A percentile compares a stretch with the other conserved stretches of the same genome.
Conservation (phyloP, 495 filamentous ascomycete species). For the Evernia prunastri region DNA sequence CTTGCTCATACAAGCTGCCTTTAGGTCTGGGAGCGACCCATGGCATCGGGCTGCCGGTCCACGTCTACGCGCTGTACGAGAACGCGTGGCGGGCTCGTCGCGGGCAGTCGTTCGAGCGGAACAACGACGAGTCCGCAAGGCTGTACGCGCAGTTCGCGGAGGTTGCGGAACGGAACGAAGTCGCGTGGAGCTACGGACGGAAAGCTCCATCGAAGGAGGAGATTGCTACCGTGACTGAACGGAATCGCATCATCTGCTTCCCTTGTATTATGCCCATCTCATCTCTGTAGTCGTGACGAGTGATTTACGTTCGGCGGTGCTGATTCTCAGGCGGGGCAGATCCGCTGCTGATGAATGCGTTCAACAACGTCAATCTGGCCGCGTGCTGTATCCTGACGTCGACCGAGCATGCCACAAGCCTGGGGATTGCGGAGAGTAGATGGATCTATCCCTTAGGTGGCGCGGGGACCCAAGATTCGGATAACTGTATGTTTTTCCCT, state of each 20-base stretch:
- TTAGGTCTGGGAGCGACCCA: constrained; percentile 41
- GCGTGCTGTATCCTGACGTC: constrained; percentile 49
- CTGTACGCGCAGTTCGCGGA: constrained; percentile 46
- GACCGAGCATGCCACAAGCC: constrained; percentile 39
- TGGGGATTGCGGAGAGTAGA: constrained; percentile 42
- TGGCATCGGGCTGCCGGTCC: constrained; percentile 45
- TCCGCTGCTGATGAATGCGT: constrained; percentile 55
- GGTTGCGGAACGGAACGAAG: constrained; percentile 32
- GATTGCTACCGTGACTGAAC: constrained; percentile 8
- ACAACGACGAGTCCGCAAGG: constrained; percentile 41
- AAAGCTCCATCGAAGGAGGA: background rate
- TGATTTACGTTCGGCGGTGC: too few relatives aligned
- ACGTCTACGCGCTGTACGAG: constrained; percentile 51
- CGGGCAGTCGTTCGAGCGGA: constrained; percentile 41
- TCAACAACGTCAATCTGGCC: constrained; percentile 52
- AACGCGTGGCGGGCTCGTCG: constrained; percentile 46
- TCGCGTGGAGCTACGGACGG: constrained; percentile 5
- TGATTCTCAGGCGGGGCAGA: constrained; percentile 37
- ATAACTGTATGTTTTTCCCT: constrained; percentile 35
- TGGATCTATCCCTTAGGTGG: constrained; percentile 54
- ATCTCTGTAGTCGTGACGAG: constrained; percentile 20
- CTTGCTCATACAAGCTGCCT: constrained; percentile 36
- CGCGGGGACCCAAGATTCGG: constrained; percentile 44
- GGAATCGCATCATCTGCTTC: constrained; percentile 14
- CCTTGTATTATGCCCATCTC: background rate